A percentile compares a stretch with the other conserved stretches of the same genome.
Conservation (phyloP, 139 green algal genomes). For the Picochlorum sp. region DNA sequence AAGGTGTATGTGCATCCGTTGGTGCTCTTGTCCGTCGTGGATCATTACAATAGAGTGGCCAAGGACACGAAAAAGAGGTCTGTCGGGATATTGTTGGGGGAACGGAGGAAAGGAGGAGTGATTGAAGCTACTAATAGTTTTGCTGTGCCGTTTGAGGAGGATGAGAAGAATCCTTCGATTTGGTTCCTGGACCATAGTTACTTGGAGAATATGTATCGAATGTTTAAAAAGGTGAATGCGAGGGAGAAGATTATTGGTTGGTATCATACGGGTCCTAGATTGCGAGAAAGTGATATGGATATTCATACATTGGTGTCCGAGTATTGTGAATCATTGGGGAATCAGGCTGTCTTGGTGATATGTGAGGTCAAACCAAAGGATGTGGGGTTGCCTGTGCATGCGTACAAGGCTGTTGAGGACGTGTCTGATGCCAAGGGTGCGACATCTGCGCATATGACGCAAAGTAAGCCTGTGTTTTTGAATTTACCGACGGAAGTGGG, state of each 20-base stretch:
- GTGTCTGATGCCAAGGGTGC: constrained; percentile 1
- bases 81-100: constrained; percentile 88
- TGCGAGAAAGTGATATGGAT: constrained; percentile 87
- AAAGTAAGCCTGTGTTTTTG: constrained; percentile 70
- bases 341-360: constrained; percentile 81
- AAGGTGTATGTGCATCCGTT: constrained; percentile 89
- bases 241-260: constrained; percentile 92
- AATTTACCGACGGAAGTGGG: constrained; percentile 91
- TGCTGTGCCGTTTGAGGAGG: constrained; percentile 98
- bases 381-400: constrained; percentile 71
- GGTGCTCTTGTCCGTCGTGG: constrained; percentile 93
- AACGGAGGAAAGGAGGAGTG: constrained; percentile 69
- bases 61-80: constrained; percentile 93
- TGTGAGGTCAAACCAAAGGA: constrained; percentile 94
- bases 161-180: constrained; percentile 89
- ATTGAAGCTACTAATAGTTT: constrained; percentile 94
- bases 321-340: constrained; percentile 58
- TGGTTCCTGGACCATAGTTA: constrained; percentile 99
- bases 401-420: constrained; percentile 83
- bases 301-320: constrained; percentile 75
- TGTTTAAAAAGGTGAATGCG: constrained; percentile 99
- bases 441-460: no score
- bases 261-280: constrained; percentile 95
- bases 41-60: constrained; percentile 96
- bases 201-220: constrained; percentile 91